Evolutionary conservation across 2,329 filamentous ascomycete genomes (phyloP).

Genomic region (Talaromyces atroroseus): DNA sequence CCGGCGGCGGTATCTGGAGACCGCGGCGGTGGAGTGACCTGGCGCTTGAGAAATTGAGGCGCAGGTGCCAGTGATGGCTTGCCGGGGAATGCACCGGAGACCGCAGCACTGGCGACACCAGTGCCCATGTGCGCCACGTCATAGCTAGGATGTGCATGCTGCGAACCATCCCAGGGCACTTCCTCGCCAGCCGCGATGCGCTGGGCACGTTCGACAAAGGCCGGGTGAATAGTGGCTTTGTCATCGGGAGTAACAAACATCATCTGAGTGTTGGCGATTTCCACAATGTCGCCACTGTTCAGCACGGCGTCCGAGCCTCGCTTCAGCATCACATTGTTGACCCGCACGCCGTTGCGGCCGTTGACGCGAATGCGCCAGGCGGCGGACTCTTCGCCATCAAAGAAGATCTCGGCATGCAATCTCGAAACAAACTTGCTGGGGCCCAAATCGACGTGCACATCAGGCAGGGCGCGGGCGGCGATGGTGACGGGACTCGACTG

Average conservation of each 20-base stretch:
- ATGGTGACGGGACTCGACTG: conserved; percentile 44
- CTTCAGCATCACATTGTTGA: conserved; percentile 69
- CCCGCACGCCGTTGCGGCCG: conserved; percentile 82
- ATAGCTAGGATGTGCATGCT: conserved; percentile 32
- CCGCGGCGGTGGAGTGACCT: conserved; percentile 37
- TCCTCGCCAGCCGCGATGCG: conserved; percentile 38
- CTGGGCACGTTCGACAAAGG: conserved; percentile 64
- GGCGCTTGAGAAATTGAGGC: conserved; percentile 38
- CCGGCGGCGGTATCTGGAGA: conserved; percentile 38
- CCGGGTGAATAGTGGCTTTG: conserved; percentile 62
- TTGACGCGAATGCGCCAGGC: conserved; percentile 83
- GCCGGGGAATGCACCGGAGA: conserved; percentile 16
- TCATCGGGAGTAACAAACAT: conserved; percentile 91
- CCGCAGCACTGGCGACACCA: not conserved
- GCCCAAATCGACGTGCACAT: conserved; percentile 80
- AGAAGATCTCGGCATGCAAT: conserved; percentile 69
- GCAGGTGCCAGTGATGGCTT: conserved; percentile 37
- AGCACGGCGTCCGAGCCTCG: conserved; percentile 62
- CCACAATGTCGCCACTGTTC: conserved; percentile 82
- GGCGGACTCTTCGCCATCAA: conserved; percentile 57
- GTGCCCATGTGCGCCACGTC: not conserved
- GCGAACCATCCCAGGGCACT: conserved; percentile 32
- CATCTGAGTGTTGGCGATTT: conserved; percentile 93
- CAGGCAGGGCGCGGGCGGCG: conserved; percentile 39
- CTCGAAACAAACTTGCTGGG: conserved; percentile 77